Base-by-base conservation (phyloP, 768 basidiomycete species). In the Imleria badia region DNA sequence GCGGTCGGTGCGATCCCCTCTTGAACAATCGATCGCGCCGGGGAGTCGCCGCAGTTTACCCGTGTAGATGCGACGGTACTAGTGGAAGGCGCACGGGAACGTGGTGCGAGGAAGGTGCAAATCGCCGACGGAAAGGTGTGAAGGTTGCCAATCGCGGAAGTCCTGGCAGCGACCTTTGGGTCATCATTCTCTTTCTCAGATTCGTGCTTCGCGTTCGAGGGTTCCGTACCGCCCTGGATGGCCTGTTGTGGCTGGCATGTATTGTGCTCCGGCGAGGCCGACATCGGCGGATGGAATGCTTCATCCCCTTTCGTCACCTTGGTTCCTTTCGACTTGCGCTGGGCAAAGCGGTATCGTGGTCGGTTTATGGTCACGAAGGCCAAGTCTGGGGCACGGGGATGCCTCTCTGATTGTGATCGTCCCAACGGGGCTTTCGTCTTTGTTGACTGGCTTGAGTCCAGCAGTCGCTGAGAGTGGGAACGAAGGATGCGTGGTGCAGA, bases 381-480 rank as follows among this genome's bases (percentile, higher is more conserved):
- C 51, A 65, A 22, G 43, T 69, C 66, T 2, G 52, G 34, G n/a
- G 59, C 20, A 20, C 54, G 59, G 15, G 67, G 58, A 20, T 65
- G 54, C 39, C 45, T 64, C 33, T 62, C 67, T 20, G 67, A 69
- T 19, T 55, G 60, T n/a, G 67, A 66, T n/a, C 67, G 60, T 35
- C 51, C 60, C 35, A 67, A 46, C 8, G 45, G 14, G 6, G 26
- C n/a, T 4, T 52, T 53, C 36, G 36, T 38, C 47, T 45, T 47
- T 3, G 36, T 17, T 9, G 30, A 11, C 23, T 39, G 22, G 19
- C 13, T 33, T 20, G 54, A 17, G 30, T 36, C 48, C 33, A 20
- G 22, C 19, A 58, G 48, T 38, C 61, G 55, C 31, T 67, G 70
- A 5, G 68, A 67, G 17, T 60, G 59, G 14, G 68, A 66, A 36